Percentiles rank a stretch among this genome's conserved stretches.
These are phyloP conservation scores for Chiua virens DNA, from an alignment of 768 basidiomycete genomes.

Conservation along the genomic window DNA sequence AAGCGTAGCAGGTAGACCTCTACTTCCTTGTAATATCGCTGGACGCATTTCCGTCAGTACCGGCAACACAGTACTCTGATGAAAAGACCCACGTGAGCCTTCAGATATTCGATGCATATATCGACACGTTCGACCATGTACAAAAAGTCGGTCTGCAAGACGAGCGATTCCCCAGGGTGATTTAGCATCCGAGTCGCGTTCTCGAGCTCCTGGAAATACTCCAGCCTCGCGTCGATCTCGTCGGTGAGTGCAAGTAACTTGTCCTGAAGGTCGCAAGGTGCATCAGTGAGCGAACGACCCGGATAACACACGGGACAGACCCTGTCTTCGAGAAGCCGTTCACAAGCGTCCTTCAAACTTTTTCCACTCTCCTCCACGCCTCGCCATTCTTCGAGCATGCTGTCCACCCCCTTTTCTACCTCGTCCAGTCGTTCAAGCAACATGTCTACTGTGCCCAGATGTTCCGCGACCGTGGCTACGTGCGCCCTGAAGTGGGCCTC, in stretches of 20 bases:
- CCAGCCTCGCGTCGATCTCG: constrained; percentile 77
- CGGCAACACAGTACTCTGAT: not conserved
- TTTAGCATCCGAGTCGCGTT: constrained; percentile 92
- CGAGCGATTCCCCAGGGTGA: constrained; percentile 88
- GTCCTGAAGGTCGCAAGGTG: constrained; percentile 48
- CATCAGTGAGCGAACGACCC: not conserved
- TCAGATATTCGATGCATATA: constrained; percentile 89
- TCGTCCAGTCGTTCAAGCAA: constrained; percentile 71
- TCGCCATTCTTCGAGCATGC: constrained; percentile 82
- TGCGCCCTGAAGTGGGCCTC: constrained; percentile 91
- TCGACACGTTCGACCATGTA: constrained; percentile 97
- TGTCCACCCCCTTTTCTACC: constrained; percentile 70
- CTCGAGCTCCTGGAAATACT: constrained; percentile 95
- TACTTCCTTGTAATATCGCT: constrained; percentile 91
- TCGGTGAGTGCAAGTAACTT: constrained; percentile 74
- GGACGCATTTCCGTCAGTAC: constrained; percentile 6
- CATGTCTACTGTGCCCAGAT: constrained; percentile 75
- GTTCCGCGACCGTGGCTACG: constrained; percentile 70
- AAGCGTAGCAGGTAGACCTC: constrained; percentile 95
- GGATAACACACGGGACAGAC: constrained; percentile 42
- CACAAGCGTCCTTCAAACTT: constrained; percentile 88
- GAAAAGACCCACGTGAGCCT: constrained; percentile 66
- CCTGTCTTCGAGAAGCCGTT: constrained; percentile 85
- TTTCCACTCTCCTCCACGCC: constrained; percentile 93
- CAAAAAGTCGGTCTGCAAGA: constrained; percentile 87